Conservation (phyloP, 768 basidiomycete species). For the Neoboletus subvelutipes region DNA sequence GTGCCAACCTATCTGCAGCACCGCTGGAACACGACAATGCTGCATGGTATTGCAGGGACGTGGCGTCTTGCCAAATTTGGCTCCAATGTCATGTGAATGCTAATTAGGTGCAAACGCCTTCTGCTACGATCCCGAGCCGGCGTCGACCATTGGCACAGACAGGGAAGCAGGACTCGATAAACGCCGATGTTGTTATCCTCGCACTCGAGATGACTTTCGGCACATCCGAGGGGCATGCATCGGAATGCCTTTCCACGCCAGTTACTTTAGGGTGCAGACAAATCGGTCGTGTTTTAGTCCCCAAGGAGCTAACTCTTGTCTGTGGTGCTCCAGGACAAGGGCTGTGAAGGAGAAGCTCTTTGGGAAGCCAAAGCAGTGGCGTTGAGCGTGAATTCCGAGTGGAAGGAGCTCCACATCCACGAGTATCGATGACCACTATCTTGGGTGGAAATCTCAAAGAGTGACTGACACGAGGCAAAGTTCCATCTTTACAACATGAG, state of each 20-base stretch:
- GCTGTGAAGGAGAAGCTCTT: not conserved
- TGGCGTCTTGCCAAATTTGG: not conserved
- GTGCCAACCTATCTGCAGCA: too few relatives aligned
- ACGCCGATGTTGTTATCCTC: not conserved
- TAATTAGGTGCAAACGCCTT: too few relatives aligned
- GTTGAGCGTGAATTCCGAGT: too few relatives aligned
- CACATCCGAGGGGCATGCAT: not conserved
- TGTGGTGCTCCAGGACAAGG: not conserved
- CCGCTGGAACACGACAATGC: not conserved
- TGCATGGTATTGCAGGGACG: not conserved
- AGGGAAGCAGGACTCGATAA: not conserved
- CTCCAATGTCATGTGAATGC: too few relatives aligned
- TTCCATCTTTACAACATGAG: not conserved
- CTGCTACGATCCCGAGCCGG: too few relatives aligned
- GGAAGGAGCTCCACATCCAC: not conserved
- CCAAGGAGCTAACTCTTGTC: too few relatives aligned
- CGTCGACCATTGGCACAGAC: too few relatives aligned
- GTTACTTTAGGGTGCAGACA: not conserved
- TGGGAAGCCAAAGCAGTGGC: not conserved
- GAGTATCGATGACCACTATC: not conserved
- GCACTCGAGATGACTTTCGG: not conserved
- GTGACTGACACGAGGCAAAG: not conserved
- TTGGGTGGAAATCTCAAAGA: not conserved
- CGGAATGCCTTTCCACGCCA: too few relatives aligned
- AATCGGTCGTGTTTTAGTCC: too few relatives aligned